Base-by-base conservation (phyloP, 371 early-diverging fungal species). In the Sporodiniella umbellata region DNA sequence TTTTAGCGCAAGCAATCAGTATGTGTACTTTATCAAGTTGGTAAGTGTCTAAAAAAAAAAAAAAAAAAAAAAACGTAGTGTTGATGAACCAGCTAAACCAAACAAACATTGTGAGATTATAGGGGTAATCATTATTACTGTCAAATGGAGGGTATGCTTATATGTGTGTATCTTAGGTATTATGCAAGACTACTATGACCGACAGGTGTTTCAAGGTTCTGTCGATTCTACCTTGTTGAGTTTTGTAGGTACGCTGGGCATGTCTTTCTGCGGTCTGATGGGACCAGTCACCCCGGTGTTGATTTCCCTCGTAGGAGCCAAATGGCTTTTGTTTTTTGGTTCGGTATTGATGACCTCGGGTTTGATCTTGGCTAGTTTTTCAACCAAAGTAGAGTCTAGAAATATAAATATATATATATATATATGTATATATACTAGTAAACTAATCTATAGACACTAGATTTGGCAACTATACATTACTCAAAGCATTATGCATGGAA, bases 401-500 rank as follows among this genome's bases (percentile, higher is more conserved):
- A n/a, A n/a, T n/a, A n/a, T n/a, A n/a, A n/a, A n/a, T n/a, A n/a
- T n/a, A n/a, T n/a, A n/a, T n/a, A n/a, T n/a, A n/a, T n/a, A n/a
- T n/a, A n/a, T n/a, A n/a, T n/a, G n/a, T n/a, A n/a, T n/a, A n/a
- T n/a, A n/a, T n/a, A n/a, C n/a, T n/a, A n/a, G n/a, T n/a, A n/a
- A n/a, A n/a, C n/a, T n/a, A n/a, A n/a, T n/a, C n/a, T n/a, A n/a
- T n/a, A n/a, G n/a, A n/a, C n/a, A n/a, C n/a, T n/a, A 60, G 61
- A 60, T 68, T 0, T 69, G 69, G 69, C 69, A 69, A 2, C 19
- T 69, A 31, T 69, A 62, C 33, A 54, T 69, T 8, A 65, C 66
- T 10, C 66, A 62, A 42, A 65, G 69, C 25, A 56, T 59, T 3
- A 43, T 69, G 48, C 62, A 69, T 19, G 68, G 68, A 0, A 23